Evolutionary conservation across 2,329 filamentous ascomycete species (phyloP).

Genomic region (Penicillium sp.): DNA sequence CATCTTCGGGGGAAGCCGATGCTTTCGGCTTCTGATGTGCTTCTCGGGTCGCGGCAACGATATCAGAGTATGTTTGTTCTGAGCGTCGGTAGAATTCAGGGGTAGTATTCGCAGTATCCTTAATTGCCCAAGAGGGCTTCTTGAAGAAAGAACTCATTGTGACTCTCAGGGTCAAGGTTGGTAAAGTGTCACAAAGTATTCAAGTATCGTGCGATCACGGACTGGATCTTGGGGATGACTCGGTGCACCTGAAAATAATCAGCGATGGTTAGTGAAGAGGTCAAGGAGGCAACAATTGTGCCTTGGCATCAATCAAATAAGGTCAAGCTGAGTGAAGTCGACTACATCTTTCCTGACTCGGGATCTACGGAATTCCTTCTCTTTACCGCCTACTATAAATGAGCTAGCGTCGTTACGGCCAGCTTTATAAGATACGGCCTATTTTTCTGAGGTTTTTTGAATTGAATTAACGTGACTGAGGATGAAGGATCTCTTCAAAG

Average conservation of each 20-base stretch:
- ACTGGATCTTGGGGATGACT: background rate
- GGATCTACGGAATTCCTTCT: background rate
- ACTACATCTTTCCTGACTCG: background rate
- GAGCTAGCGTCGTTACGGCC: background rate
- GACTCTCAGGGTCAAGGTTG: background rate
- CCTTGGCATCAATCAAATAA: background rate
- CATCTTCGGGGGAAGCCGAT: constrained; percentile 2
- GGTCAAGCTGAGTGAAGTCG: background rate
- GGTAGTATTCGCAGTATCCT: constrained; percentile 35
- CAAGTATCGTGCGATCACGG: background rate
- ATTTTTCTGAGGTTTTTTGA: background rate
- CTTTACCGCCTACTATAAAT: background rate
- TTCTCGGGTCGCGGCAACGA: constrained; percentile 43
- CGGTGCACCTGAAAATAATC: background rate
- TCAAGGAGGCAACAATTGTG: background rate
- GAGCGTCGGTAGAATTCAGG: constrained; percentile 52
- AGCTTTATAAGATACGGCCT: background rate
- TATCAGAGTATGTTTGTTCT: constrained; percentile 48
- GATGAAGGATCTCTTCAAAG: background rate
- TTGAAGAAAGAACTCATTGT: constrained; percentile 55
- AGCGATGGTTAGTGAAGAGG: background rate
- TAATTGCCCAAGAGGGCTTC: constrained; percentile 52
- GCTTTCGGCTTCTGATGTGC: constrained; percentile 30
- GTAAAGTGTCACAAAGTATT: background rate
- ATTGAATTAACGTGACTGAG: background rate